Percentiles rank a stretch among this genome's conserved stretches.
Evolutionary conservation across 78 protist species (phyloP).

Genomic region (Dictyostelium firmibasis): DNA sequence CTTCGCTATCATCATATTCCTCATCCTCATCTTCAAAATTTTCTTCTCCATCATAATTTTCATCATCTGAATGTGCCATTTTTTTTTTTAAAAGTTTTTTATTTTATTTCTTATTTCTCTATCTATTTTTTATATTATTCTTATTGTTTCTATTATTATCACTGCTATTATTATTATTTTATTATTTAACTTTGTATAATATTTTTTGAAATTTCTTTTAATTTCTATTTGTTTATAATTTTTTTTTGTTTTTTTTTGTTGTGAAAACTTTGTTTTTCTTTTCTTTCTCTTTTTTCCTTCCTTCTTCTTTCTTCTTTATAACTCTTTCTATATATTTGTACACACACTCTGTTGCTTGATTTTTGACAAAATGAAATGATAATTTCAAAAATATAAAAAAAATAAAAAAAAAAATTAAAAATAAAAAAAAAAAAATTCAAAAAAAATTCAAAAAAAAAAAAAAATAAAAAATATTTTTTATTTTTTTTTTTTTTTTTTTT

Average conservation of each 20-base stretch:
- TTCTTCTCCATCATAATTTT: constrained; percentile 42
- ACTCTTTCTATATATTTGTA: not conserved
- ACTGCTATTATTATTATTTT: not conserved
- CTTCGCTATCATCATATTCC: constrained; percentile 32
- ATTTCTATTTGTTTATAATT: not conserved
- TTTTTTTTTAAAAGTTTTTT: not conserved
- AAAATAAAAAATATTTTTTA: no score
- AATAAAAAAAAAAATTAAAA: not conserved
- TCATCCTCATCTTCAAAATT: constrained; percentile 24
- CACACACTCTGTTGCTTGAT: not conserved
- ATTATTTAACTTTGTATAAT: no score
- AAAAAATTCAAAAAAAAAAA: not conserved
- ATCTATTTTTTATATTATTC: not conserved
- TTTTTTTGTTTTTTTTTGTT: not conserved
- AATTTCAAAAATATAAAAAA: constrained; percentile 1
- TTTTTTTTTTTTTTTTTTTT: not conserved
- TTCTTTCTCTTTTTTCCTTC: not conserved
- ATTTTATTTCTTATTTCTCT: not conserved
- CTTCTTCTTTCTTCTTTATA: not conserved
- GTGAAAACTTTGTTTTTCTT: no score
- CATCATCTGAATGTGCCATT: constrained; percentile 44
- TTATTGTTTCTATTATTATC: not conserved
- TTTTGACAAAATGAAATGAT: not conserved
- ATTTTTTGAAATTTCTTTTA: not conserved
- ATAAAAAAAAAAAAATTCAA: not conserved